These are phyloP conservation scores for Claviceps arundinis DNA, from an alignment of 2,329 filamentous ascomycete species.

Conservation along the genomic window DNA sequence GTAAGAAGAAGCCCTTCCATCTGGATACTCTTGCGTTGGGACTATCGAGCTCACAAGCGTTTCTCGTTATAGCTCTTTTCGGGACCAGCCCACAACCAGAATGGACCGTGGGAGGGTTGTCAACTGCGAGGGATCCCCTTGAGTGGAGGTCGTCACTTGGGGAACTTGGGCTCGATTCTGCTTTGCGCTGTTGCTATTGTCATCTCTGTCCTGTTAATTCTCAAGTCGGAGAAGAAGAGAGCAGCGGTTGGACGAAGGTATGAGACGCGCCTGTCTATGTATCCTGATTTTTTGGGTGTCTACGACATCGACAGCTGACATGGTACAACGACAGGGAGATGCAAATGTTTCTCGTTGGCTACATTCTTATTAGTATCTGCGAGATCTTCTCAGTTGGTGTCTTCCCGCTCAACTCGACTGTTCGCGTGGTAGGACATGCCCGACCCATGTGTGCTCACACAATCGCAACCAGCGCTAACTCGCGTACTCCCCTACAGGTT, in stretches of 20 bases:
- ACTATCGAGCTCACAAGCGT: slow-evolving; percentile 5
- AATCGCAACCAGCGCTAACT: slow-evolving; percentile 42
- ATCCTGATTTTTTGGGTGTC: neutral
- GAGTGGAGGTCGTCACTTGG: slow-evolving; percentile 50
- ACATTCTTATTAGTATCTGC: slow-evolving; percentile 78
- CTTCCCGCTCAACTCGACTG: slow-evolving; percentile 59
- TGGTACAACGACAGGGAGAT: slow-evolving; percentile 58
- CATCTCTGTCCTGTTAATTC: slow-evolving; percentile 52
- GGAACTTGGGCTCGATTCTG: slow-evolving; percentile 87
- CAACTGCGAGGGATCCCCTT: slow-evolving; percentile 62
- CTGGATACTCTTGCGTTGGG: neutral
- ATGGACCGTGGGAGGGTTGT: slow-evolving; percentile 54
- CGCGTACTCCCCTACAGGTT: slow-evolving; percentile 34
- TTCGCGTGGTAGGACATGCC: slow-evolving; percentile 51
- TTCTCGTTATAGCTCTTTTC: slow-evolving; percentile 26
- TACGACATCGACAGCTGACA: slow-evolving; percentile 5
- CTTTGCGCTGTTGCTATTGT: slow-evolving; percentile 66
- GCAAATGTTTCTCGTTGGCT: slow-evolving; percentile 81
- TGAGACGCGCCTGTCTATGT: slow-evolving; percentile 11
- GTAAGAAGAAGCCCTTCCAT: slow-evolving; percentile 32
- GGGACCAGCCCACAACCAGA: slow-evolving; percentile 48
- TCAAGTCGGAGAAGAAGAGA: slow-evolving; percentile 75
- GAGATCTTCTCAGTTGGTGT: slow-evolving; percentile 93
- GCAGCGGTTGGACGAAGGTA: slow-evolving; percentile 90
- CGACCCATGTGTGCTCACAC: neutral